Base-by-base conservation (phyloP, 2,329 filamentous ascomycete species). In the Ascochyta clinopodiicola region DNA sequence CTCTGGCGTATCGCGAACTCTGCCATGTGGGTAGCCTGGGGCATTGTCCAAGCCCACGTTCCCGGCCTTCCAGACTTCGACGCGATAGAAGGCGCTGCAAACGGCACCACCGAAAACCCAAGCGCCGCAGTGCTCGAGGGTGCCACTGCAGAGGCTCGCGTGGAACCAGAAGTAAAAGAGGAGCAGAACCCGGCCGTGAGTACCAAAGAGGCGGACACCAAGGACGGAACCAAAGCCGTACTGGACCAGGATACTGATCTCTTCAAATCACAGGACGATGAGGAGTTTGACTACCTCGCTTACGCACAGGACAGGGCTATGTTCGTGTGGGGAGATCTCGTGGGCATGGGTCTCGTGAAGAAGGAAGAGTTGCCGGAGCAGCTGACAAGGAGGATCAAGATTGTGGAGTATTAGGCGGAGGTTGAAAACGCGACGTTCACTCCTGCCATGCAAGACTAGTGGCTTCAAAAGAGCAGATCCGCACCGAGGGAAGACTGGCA, bases 11-110 rank as follows among this genome's bases (percentile, higher is more conserved):
- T 91, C 0, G 91, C 92, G 35, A 96, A 95, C 77, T 92, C 89
- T 32, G 92, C 91, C 2, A 86, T 90, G 77, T 99, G 95, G 95
- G 86, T 96, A 22, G 91, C 92, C 1, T 99, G 95, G 95, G 95
- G 95, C 22, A 91, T 98, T 59, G 90, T 99, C 46, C 95, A 99
- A 77, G 94, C 95, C 43, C 93, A 95, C 72, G 82, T 96, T 1
- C 87, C 91, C 0, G 91, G 88, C 0, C 81, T 94, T 72, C 85
- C 88, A 17, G 77, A 78, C 15, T 79, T 80, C 32, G 77, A 76
- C 13, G 58, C 63, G 1, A 51, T 60, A 22, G 57, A 65, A 15
- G 56, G 64, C 36, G 40, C 52, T 24, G 58, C 62, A 5, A 59
- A 60, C 13, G 36, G 56, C 8, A 34, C 34, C 19, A 57, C 52